phyloP scores from a whole-genome alignment of 768 basidiomycete species.

The Xerocomellus amylosporus region DNA sequence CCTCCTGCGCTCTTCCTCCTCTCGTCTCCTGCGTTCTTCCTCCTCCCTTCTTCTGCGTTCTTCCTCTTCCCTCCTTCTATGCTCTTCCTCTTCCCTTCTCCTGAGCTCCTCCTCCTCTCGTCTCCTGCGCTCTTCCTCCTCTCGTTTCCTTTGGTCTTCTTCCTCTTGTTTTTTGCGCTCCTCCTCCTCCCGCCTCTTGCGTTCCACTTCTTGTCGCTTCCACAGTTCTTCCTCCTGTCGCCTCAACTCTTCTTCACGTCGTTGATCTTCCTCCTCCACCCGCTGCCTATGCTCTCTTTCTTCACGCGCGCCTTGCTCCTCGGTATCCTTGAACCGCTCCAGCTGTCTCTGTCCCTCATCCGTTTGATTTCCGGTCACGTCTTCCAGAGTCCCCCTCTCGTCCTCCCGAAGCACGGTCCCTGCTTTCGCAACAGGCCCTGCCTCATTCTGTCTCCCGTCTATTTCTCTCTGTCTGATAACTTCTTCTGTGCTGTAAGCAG shows the following conservation, averaged over 20 bases:
- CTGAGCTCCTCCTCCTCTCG: conserved; percentile 40
- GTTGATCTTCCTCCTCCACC: conserved; percentile 1
- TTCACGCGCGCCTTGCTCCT: neutral
- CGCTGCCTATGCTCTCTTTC: neutral
- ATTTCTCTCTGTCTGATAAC: conserved; percentile 41
- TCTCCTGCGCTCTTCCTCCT: conserved; percentile 20
- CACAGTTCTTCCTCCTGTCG: neutral
- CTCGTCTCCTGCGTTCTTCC: conserved; percentile 9
- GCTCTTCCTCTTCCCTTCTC: conserved; percentile 36
- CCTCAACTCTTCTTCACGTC: conserved; percentile 2
- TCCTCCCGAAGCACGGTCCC: neutral
- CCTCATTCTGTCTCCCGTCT: conserved; percentile 30
- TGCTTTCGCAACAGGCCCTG: neutral
- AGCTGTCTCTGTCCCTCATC: neutral
- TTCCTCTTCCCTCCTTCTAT: conserved; percentile 6
- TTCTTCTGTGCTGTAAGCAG: conserved; percentile 23
- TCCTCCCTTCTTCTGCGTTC: conserved; percentile 27
- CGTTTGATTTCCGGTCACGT: too few species aligned
- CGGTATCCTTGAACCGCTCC: neutral
- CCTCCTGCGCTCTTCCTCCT: conserved; percentile 33
- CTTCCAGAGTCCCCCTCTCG: too few species aligned
- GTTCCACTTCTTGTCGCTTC: conserved; percentile 1
- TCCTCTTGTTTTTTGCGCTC: conserved; percentile 3
- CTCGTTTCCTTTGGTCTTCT: conserved; percentile 27
- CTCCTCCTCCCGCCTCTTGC: neutral